Base-by-base conservation (phyloP, 352 stramenopile genomes). In the Globisporangium nodosum region DNA sequence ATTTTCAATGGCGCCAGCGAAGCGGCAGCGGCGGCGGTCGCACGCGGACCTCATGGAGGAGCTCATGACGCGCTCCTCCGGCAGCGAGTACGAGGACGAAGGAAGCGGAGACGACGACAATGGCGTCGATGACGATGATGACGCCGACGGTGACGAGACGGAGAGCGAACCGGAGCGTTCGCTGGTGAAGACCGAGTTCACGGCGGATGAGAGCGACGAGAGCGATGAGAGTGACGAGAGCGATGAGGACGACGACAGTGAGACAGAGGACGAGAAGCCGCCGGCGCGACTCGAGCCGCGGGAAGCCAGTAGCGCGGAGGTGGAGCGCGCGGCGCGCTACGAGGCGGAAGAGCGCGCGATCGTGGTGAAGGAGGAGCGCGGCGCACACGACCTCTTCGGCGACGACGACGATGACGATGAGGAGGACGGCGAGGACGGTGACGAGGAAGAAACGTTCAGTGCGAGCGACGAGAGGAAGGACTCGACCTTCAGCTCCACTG, bases 131-230 rank as follows among this genome's bases (percentile, higher is more conserved):
- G 42, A 52, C 18, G 37, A 42, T 21, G 61, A 71, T 7, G 48
- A 50, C 5, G 61, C 73, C 27, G 59, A 68, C 11, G 48, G 45
- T 2, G 59, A 74, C 27, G 59, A 68, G 35, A 73, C 71, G 16
- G 67, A 74, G 42, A 73, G 65, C 21, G 63, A 73, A 0, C 47
- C n/a, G 3, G 64, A 66, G 6, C 37, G 9, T 46, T 16, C 20
- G 18, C 12, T 16, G 48, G 63, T 20, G 50, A 73, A 35, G 69
- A 54, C 21, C 21, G 35, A 60, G 54, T 42, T 59, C 20, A 15
- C 35, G 9, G 35, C 11, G 3, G 51, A 49, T 16, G 49, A 63
- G 2, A 27, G 40, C 50, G 49, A 56, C 18, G 39, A 39, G 20
- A 42, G 65, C 47, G 13, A 63, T 50, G 52, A 62, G 24, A 58